Base-by-base conservation (phyloP, 495 filamentous ascomycete species). In the Neurospora sp. region DNA sequence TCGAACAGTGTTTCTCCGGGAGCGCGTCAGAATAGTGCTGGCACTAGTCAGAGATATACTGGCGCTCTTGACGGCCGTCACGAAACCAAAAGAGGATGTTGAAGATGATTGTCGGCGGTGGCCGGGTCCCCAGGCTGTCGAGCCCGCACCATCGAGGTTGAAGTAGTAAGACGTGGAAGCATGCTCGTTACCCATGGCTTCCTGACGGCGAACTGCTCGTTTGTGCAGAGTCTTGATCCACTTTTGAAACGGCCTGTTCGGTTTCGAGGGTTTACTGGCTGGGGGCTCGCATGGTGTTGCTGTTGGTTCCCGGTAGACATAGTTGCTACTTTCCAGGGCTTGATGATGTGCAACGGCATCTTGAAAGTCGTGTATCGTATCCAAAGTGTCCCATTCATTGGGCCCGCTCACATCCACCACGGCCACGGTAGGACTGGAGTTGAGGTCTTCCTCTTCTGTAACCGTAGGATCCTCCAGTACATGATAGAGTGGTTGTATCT, bases 21-120 rank as follows among this genome's bases (percentile, higher is more conserved):
- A 92, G 54, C 87, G 86, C 35, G 85, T 86, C 38, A 89, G 83
- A 37, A 91, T 82, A 18, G 54, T 66, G 77, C 92, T 94, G 70
- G 87, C 85, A 70, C 90, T 93, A 14, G 90, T 87, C 49, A 93
- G 82, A 71, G 92, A 96, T 38, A 92, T 83, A 62, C 90, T 92
- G 44, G 91, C 90, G 27, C 93, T 95, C 77, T 91, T 95, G 72
- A 95, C 87, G 12, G 88, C 91, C 18, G 90, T 88, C 31, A 97
- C 88, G 72, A 93, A 91, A 9, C 84, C 89, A 74, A 91, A 88
- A 8, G 94, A 96, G 27, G 92, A 92, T 39, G 85, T 86, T 4
- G 87, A 88, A 2, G 93, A 94, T 2, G 87, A 87, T 23, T 89
- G 88, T 75, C 89, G 85, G 79, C 87, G 90, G 71, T 81, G 74